phyloP scores from a whole-genome alignment of 495 filamentous ascomycete genomes.

The Cairneyella variabilis region DNA sequence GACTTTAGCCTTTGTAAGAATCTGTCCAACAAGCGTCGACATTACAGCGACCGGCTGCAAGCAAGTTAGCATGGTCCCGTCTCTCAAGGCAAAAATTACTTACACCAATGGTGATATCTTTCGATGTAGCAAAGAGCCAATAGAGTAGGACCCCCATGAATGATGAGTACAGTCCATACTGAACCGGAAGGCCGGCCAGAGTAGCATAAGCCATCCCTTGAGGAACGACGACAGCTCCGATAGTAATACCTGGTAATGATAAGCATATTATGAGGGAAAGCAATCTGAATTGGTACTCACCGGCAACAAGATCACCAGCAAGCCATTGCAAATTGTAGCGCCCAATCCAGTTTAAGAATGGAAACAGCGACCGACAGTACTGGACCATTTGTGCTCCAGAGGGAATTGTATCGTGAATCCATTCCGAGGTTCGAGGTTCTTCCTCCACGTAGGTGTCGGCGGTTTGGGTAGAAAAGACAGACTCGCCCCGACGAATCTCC shows the following conservation, averaged over 20 bases:
- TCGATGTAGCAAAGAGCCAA: conserved; percentile 98
- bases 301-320: conserved; percentile 82
- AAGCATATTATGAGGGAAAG: conserved; percentile 1
- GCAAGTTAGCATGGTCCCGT: conserved; percentile 8
- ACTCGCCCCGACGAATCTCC: conserved; percentile 65
- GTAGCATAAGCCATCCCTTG: conserved; percentile 97
- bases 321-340: conserved; percentile 91
- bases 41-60: conserved; percentile 88
- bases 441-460: conserved; percentile 80
- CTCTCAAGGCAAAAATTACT: conserved; percentile 31
- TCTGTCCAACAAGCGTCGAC: conserved; percentile 81
- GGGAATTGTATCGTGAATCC: conserved; percentile 61
- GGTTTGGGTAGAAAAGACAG: conserved; percentile 69
- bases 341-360: conserved; percentile 82
- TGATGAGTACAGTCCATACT: conserved; percentile 93
- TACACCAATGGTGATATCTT: conserved; percentile 98
- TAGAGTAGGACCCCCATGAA: conserved; percentile 97
- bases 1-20: conserved; percentile 58
- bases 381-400: conserved; percentile 42
- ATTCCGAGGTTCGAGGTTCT: conserved; percentile 72
- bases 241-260: conserved; percentile 70
- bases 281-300: conserved; percentile 41
- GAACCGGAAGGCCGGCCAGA: conserved; percentile 68
- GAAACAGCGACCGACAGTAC: conserved; percentile 73
- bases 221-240: conserved; percentile 92